Percentiles rank a stretch among this genome's conserved stretches.
Conservation (phyloP, 108 stramenopile species). For the Nannochloropsis salina region DNA sequence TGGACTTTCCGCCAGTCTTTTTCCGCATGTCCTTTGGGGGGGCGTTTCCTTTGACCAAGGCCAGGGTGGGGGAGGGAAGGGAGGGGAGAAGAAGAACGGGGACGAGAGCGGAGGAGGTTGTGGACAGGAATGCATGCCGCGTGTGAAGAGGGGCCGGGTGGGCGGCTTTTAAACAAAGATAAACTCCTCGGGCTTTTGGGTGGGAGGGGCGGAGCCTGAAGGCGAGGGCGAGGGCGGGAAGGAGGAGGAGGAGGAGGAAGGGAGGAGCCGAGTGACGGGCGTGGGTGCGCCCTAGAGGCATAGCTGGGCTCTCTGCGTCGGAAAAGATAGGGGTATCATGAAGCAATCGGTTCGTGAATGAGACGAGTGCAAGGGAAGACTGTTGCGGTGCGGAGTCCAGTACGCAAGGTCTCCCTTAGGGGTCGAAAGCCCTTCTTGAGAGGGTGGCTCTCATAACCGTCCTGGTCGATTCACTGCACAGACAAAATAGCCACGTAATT, state of each 20-base stretch:
- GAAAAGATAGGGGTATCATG: too few relatives aligned
- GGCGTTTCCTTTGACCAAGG: not conserved
- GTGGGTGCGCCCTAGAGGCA: too few relatives aligned
- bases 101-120: not conserved
- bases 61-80: not conserved
- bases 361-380: too few relatives aligned
- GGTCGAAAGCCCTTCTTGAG: too few relatives aligned
- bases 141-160: not conserved
- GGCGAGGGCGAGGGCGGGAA: not conserved
- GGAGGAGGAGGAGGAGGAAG: not conserved
- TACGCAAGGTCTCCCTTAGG: too few relatives aligned
- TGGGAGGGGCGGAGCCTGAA: not conserved
- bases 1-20: not conserved
- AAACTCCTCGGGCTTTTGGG: not conserved
- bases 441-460: too few relatives aligned
- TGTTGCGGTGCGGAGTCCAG: too few relatives aligned
- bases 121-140: not conserved
- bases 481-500: too few relatives aligned
- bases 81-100: not conserved
- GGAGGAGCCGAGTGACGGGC: not conserved
- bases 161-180: not conserved
- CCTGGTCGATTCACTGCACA: too few relatives aligned
- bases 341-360: too few relatives aligned
- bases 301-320: too few relatives aligned
- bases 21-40: conserved; percentile 7